Conservation (phyloP, 192 early-diverging fungal species). For the Phlyctochytrium arcticum region DNA sequence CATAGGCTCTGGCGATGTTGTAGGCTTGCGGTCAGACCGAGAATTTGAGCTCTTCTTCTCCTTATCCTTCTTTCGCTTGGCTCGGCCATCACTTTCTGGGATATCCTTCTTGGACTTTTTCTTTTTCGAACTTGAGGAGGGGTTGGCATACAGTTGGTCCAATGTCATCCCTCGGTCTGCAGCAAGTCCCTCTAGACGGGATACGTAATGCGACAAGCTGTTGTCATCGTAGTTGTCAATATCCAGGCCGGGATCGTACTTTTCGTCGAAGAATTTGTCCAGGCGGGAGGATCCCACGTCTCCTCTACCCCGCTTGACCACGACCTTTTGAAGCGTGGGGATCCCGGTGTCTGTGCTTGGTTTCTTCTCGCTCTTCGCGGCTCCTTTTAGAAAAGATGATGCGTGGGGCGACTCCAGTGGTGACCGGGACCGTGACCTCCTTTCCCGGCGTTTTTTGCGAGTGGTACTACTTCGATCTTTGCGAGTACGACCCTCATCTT, state of each 20-base stretch:
- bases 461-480: not conserved
- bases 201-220: slow-evolving; percentile 32
- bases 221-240: slow-evolving; percentile 48
- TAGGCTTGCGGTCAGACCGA: no score
- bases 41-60: no score
- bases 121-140: not conserved
- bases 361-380: not conserved
- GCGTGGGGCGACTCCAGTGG: not conserved
- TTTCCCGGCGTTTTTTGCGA: no score
- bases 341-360: not conserved
- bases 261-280: slow-evolving; percentile 42
- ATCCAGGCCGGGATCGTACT: slow-evolving; percentile 44
- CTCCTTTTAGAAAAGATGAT: not conserved
- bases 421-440: not conserved
- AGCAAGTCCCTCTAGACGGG: slow-evolving; percentile 26
- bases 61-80: slow-evolving; percentile 19
- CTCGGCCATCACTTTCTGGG: slow-evolving; percentile 5
- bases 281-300: slow-evolving; percentile 32
- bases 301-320: slow-evolving; percentile 23
- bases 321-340: not conserved
- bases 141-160: not conserved
- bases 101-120: slow-evolving; percentile 18
- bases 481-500: not conserved
- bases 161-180: not conserved
- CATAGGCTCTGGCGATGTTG: no score